A percentile compares a stretch with the other conserved stretches of the same genome.
Evolutionary conservation across 257 asterid species (phyloP).

Genomic region (Gardenia jasminoides): DNA sequence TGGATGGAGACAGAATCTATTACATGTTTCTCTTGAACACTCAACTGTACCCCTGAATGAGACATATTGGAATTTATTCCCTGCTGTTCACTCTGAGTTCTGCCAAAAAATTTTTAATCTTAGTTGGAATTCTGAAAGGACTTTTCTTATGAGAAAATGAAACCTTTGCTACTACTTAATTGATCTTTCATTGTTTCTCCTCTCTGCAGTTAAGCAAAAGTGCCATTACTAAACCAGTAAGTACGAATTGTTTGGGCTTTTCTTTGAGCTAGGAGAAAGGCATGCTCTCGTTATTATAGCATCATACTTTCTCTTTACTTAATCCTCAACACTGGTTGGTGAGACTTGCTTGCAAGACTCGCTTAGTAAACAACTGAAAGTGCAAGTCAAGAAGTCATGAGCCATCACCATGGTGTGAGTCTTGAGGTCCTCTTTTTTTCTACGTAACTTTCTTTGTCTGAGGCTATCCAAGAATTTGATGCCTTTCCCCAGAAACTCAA

Average conservation of each 20-base stretch:
- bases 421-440: not conserved
- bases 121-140: not conserved
- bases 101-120: not conserved
- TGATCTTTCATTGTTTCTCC: not conserved
- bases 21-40: constrained; percentile 8
- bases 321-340: constrained; percentile 21
- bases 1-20: not conserved
- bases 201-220: no score
- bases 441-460: not conserved
- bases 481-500: no score
- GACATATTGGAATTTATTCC: not conserved
- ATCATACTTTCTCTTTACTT: constrained; percentile 8
- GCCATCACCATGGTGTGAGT: constrained; percentile 4
- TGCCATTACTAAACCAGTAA: not conserved
- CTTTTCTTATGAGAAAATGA: not conserved
- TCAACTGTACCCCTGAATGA: constrained; percentile 4
- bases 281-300: not conserved
- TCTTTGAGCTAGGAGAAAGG: constrained; percentile 6
- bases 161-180: not conserved
- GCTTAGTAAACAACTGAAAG: constrained; percentile 5
- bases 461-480: no score
- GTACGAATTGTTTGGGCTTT: no score
- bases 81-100: not conserved
- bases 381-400: constrained; percentile 8
- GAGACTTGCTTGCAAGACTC: constrained; percentile 22